Evolutionary conservation across 2,329 filamentous ascomycete genomes (phyloP).

Genomic region (Calonectria hongkongensis): DNA sequence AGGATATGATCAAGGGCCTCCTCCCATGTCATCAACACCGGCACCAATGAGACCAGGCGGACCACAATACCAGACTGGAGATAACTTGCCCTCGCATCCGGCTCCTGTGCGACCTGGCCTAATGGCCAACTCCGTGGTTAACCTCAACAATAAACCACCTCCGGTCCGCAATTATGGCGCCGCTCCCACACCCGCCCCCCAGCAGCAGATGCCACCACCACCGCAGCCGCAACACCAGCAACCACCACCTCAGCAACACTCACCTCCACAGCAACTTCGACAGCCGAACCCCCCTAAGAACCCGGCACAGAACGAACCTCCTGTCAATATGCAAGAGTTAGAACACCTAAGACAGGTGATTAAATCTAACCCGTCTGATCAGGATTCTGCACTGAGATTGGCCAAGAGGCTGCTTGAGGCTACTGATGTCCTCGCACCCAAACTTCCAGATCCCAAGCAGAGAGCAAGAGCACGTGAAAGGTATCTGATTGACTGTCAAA

Average conservation of each 20-base stretch:
- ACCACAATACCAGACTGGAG: slow-evolving; percentile 60
- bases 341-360: slow-evolving; percentile 82
- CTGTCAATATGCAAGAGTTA: slow-evolving; percentile 86
- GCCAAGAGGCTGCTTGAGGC: slow-evolving; percentile 93
- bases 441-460: slow-evolving; percentile 80
- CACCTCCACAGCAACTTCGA: slow-evolving; percentile 56
- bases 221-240: slow-evolving; percentile 53
- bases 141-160: slow-evolving; percentile 73
- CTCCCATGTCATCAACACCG: slow-evolving; percentile 19
- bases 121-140: slow-evolving; percentile 75
- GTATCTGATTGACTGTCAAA: slow-evolving; percentile 90
- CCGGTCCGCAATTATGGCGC: slow-evolving; percentile 75
- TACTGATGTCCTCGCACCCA: slow-evolving; percentile 81
- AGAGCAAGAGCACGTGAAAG: slow-evolving; percentile 86
- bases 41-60: slow-evolving; percentile 44
- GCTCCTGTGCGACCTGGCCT: slow-evolving; percentile 78
- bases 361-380: slow-evolving; percentile 83
- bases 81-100: slow-evolving; percentile 76
- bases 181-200: slow-evolving; percentile 64
- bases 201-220: slow-evolving; percentile 46
- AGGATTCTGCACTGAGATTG: slow-evolving; percentile 81
- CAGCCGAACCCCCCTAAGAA: slow-evolving; percentile 49
- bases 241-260: slow-evolving; percentile 57
- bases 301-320: slow-evolving; percentile 57
- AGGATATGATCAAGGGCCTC: slow-evolving; percentile 51